These are phyloP conservation scores for Ophiocordyceps camponoti-rufipedis DNA, from an alignment of 2,329 filamentous ascomycete species.

Conservation along the genomic window DNA sequence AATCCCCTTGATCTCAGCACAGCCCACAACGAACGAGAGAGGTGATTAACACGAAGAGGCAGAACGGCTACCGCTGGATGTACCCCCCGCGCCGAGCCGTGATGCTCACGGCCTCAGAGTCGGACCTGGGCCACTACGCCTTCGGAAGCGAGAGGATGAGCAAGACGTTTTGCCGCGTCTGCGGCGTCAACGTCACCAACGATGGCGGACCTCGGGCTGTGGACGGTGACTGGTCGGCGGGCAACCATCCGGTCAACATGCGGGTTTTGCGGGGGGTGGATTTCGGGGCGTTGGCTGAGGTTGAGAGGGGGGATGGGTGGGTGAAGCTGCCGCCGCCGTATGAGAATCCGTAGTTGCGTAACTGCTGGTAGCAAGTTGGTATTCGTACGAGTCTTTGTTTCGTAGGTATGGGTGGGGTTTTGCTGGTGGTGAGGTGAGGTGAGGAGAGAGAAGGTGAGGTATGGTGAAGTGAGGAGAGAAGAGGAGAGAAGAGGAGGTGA, in stretches of 20 bases:
- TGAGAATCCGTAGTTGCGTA: background rate
- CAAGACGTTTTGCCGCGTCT: constrained; percentile 30
- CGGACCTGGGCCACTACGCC: constrained; percentile 19
- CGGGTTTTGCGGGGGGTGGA: constrained; percentile 20
- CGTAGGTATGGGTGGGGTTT: too few species aligned
- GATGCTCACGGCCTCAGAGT: constrained; percentile 17
- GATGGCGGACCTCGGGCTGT: constrained; percentile 3
- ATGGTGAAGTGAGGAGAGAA: too few species aligned
- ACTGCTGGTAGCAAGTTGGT: background rate
- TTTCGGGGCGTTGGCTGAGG: constrained; percentile 7
- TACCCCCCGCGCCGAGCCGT: constrained; percentile 22
- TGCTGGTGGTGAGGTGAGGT: background rate
- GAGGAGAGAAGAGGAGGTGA: too few species aligned
- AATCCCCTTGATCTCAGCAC: background rate
- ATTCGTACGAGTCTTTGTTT: too few species aligned
- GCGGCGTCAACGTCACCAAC: constrained; percentile 25
- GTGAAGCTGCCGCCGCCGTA: constrained; percentile 6
- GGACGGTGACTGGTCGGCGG: constrained; percentile 3
- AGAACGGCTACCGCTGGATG: constrained; percentile 26
- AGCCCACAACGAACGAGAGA: background rate
- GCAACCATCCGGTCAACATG: constrained; percentile 17
- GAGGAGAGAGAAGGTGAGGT: too few species aligned
- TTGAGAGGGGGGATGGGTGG: constrained; percentile 10
- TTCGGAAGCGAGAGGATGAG: constrained; percentile 13
- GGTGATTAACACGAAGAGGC: background rate